Evolutionary conservation across 2,329 filamentous ascomycete genomes (phyloP), one percentile per base, ranked within the genome.

Genomic region (Diplodia mutila): DNA sequence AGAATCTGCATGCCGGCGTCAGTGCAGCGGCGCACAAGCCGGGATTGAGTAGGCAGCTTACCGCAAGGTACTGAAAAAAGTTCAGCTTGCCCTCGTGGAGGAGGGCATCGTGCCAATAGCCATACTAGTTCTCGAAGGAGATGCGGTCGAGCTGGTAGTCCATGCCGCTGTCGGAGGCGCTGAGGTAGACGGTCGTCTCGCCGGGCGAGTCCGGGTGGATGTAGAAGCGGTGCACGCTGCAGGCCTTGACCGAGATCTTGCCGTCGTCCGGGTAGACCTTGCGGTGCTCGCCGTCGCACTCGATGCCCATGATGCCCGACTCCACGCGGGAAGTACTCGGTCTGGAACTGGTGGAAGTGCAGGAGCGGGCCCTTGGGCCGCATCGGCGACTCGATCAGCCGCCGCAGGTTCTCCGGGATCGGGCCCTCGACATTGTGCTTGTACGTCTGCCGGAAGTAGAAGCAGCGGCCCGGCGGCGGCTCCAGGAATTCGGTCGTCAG

Each of bases 61-160:
- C 78, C 27, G 70, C 70, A 49, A 78, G 68, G 65, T 75, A 70
- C 70, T 80, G 78, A 32, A 80, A 72, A 51, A 76, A 67, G 61
- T 76, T 70, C 25, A 78, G 23, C 46, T 68, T 68, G 32, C 71
- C 72, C 12, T 73, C 73, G 34, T 73, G 66, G 16, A 75, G 53
- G 2, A 78, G 57, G 14, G 72, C 69, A 23, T 77, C 73, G 42
- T 78, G 71, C 72, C 74, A 73, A 53, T 77, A 76, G 9, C 75
- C 76, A 68, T 80, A 80, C 77, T 77, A 80, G 68, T 79, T 79
- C 70, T 77, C 71, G 57, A 79, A 79, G 65, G 79, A 80, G 11
- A 77, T 64, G 18, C 70, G 70, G 54, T 80, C 77, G 1, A 79
- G 70, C 65, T 75, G 71, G 57, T 72, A 79, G 37, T 72, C 69